Percentiles rank a stretch among this genome's conserved stretches.
Conservation (phyloP, 768 basidiomycete species). For the Boletus pseudo-olivaceus region DNA sequence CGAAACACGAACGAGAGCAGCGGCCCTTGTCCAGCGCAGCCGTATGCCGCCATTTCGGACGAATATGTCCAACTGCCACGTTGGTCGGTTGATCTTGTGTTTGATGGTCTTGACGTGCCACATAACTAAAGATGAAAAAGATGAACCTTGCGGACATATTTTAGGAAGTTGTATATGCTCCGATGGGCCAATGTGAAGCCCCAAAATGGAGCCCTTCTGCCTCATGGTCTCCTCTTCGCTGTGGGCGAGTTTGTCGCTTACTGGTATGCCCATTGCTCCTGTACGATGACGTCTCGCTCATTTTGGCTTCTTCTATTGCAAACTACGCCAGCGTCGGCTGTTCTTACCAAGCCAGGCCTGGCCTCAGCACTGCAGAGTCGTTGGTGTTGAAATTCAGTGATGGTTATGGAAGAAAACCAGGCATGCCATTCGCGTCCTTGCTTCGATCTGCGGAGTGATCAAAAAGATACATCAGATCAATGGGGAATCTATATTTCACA, state of each 20-base stretch:
- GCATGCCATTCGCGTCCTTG: constrained; percentile 6
- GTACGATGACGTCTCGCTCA: background rate
- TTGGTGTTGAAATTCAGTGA: constrained; percentile 23
- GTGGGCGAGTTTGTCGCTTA: background rate
- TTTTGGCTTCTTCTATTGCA: background rate
- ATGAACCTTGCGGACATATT: constrained; percentile 14
- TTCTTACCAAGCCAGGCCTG: background rate
- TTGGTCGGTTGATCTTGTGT: constrained; percentile 10
- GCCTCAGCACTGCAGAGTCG: constrained; percentile 3
- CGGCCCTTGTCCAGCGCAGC: constrained; percentile 4
- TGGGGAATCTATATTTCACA: constrained; percentile 3
- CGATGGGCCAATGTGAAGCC: constrained; percentile 3
- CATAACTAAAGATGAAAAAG: constrained; percentile 8
- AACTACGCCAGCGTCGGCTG: background rate
- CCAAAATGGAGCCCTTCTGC: background rate
- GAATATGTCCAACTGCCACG: constrained; percentile 13
- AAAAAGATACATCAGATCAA: constrained; percentile 17
- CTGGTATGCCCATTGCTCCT: background rate
- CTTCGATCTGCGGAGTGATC: constrained; percentile 29
- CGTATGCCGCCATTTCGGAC: constrained; percentile 6
- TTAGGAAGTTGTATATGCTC: constrained; percentile 5
- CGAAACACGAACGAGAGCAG: constrained; percentile 17
- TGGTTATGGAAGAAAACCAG: constrained; percentile 23
- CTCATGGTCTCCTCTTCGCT: constrained; percentile 15
- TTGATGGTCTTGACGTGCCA: constrained; percentile 7